Percentiles rank a stretch among this genome's conserved stretches.
These are phyloP conservation scores for Lasiodiplodia hormozganensis DNA, from an alignment of 2,329 filamentous ascomycete genomes.

Conservation along the genomic window DNA sequence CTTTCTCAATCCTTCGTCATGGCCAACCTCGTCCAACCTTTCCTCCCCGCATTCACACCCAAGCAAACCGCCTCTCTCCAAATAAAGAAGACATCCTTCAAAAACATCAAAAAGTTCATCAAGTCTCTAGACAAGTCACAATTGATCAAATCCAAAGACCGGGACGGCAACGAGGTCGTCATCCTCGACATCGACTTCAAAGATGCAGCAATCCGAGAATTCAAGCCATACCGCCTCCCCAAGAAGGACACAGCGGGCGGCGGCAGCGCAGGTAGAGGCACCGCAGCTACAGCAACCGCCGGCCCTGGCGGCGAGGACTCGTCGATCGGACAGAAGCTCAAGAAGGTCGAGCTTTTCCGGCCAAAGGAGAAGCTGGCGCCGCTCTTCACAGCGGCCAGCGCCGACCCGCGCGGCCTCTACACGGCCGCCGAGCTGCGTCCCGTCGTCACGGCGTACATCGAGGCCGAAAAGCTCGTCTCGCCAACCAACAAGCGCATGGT, in stretches of 20 bases:
- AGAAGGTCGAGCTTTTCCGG: slow-evolving; percentile 61
- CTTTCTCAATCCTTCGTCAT: slow-evolving; percentile 69
- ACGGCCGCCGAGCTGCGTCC: slow-evolving; percentile 65
- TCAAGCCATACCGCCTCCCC: slow-evolving; percentile 68
- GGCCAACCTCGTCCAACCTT: slow-evolving; percentile 69
- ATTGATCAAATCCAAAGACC: slow-evolving; percentile 70
- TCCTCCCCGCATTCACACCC: slow-evolving; percentile 65
- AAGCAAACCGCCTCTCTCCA: slow-evolving; percentile 64
- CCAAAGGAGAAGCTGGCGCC: slow-evolving; percentile 65
- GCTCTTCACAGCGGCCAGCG: slow-evolving; percentile 59
- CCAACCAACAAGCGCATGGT: slow-evolving; percentile 67
- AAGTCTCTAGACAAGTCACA: slow-evolving; percentile 70
- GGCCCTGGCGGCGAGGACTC: slow-evolving; percentile 39
- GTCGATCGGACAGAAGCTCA: slow-evolving; percentile 56
- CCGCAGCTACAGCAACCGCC: slow-evolving; percentile 46
- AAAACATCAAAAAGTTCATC: slow-evolving; percentile 73
- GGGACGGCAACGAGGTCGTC: slow-evolving; percentile 68
- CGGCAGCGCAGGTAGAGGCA: slow-evolving; percentile 41
- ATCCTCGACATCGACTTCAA: slow-evolving; percentile 71
- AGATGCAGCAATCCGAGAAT: slow-evolving; percentile 60
- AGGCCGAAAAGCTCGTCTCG: slow-evolving; percentile 63
- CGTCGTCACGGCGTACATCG: slow-evolving; percentile 64
- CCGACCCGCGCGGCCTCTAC: slow-evolving; percentile 63
- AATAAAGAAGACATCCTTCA: slow-evolving; percentile 75
- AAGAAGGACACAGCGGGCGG: slow-evolving; percentile 60